phyloP scores from a whole-genome alignment of 139 green algal genomes.

The Pseudopediastrum boryanum region DNA sequence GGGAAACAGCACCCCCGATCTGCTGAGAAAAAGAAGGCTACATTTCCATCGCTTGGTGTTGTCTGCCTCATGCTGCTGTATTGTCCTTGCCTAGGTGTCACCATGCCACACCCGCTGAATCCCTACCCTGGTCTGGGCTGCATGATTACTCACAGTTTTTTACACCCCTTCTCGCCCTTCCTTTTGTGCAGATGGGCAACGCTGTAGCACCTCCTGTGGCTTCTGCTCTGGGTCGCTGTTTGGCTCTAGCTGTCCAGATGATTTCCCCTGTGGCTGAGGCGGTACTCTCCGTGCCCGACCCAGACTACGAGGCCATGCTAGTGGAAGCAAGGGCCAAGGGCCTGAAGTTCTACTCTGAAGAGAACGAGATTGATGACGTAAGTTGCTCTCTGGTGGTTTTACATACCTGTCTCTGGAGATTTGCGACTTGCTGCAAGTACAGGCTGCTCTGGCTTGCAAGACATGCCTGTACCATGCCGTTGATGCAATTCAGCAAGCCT shows the following conservation, averaged over 20 bases:
- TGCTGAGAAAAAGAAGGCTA: background rate
- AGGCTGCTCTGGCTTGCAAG: no score
- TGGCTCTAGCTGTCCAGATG: conserved; percentile 56
- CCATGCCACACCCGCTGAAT: conserved; percentile 66
- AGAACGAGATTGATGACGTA: background rate
- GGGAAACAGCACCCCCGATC: background rate
- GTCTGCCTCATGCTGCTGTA: background rate
- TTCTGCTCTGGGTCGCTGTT: conserved; percentile 67
- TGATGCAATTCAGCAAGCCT: no score
- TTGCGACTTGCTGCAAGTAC: no score
- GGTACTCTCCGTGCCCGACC: conserved; percentile 49
- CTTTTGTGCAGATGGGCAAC: conserved; percentile 71
- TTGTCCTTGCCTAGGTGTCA: conserved; percentile 71
- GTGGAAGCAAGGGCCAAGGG: background rate
- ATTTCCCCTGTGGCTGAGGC: conserved; percentile 18
- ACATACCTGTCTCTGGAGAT: no score
- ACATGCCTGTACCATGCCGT: no score
- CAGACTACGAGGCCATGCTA: conserved; percentile 35
- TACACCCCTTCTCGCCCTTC: no score
- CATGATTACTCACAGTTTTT: no score
- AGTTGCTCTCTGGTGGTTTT: no score
- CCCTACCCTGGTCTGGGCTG: conserved; percentile 54
- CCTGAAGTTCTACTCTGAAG: conserved; percentile 22
- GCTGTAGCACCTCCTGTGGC: conserved; percentile 74
- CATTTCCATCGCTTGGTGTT: background rate